phyloP scores from a whole-genome alignment of 345 rosid genomes.

The Arabidopsis suecica region DNA sequence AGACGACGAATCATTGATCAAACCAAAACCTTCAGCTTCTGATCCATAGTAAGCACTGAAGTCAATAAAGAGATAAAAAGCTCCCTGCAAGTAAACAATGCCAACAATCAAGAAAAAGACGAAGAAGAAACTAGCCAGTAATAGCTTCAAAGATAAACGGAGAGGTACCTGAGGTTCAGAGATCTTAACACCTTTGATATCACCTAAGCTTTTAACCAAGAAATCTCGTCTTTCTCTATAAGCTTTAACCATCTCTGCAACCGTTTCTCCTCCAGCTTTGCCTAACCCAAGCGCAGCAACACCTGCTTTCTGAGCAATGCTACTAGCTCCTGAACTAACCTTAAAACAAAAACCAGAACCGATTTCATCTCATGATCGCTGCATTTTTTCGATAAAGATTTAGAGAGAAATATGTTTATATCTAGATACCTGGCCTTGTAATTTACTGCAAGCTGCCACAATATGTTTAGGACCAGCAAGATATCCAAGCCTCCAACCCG shows the following conservation, averaged over 20 bases:
- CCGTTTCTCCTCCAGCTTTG: constrained; percentile 93
- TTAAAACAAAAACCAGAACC: constrained; percentile 34
- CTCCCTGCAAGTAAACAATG: constrained; percentile 69
- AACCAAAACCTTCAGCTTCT: constrained; percentile 79
- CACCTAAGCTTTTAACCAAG: constrained; percentile 78
- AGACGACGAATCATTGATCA: constrained; percentile 65
- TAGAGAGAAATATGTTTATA: neutral
- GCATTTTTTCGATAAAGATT: neutral
- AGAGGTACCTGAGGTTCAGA: constrained; percentile 85
- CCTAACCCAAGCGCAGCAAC: constrained; percentile 92
- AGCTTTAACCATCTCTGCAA: constrained; percentile 83
- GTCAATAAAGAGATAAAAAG: constrained; percentile 88
- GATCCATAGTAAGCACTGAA: constrained; percentile 83
- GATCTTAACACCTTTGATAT: constrained; percentile 76
- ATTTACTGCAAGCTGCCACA: constrained; percentile 89
- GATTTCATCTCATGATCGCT: neutral
- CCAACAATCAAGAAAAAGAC: neutral
- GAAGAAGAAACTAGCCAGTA: constrained; percentile 15
- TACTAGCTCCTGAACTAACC: constrained; percentile 94
- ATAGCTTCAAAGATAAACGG: neutral
- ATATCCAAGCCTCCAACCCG: constrained; percentile 99
- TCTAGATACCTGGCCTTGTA: constrained; percentile 90
- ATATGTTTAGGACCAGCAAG: constrained; percentile 94
- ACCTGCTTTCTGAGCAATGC: constrained; percentile 89
- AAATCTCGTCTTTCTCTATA: constrained; percentile 91